Conservation (phyloP, 176 grass and related monocot species). For the Melocanna baccifera region DNA sequence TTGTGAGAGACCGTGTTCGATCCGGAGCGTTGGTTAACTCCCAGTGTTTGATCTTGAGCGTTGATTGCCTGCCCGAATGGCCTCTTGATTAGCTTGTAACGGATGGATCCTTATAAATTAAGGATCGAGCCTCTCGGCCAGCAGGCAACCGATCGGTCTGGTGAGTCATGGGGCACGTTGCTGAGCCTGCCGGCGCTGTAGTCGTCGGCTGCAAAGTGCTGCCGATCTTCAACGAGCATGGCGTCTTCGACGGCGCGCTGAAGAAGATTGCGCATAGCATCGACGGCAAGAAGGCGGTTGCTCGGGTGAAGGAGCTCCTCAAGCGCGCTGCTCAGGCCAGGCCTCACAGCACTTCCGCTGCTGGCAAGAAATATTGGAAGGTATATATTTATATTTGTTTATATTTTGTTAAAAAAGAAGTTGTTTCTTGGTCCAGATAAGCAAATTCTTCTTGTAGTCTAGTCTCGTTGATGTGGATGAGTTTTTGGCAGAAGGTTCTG, state of each 20-base stretch:
- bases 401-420: too few relatives aligned
- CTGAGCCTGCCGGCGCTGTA: conserved; percentile 22
- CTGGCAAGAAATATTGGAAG: conserved; percentile 51
- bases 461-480: not conserved
- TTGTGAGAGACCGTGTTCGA: not conserved
- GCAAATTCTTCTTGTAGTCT: not conserved
- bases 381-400: not conserved
- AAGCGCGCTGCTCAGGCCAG: conserved; percentile 39
- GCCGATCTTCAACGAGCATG: conserved; percentile 39
- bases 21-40: not conserved
- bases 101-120: not conserved
- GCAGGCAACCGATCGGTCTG: too few relatives aligned
- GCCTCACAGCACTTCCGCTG: not conserved
- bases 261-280: conserved; percentile 44
- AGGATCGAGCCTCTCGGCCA: not conserved
- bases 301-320: conserved; percentile 53
- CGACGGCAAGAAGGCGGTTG: conserved; percentile 47
- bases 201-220: conserved; percentile 51
- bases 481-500: conserved; percentile 34
- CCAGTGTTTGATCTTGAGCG: not conserved
- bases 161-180: conserved; percentile 41
- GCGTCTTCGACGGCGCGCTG: conserved; percentile 32
- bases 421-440: not conserved
- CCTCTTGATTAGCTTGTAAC: not conserved
- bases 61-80: not conserved